Percentiles rank a stretch among this genome's conserved stretches.
Evolutionary conservation across 2,329 filamentous ascomycete genomes (phyloP).

Genomic region (Penicillium janthinellum): DNA sequence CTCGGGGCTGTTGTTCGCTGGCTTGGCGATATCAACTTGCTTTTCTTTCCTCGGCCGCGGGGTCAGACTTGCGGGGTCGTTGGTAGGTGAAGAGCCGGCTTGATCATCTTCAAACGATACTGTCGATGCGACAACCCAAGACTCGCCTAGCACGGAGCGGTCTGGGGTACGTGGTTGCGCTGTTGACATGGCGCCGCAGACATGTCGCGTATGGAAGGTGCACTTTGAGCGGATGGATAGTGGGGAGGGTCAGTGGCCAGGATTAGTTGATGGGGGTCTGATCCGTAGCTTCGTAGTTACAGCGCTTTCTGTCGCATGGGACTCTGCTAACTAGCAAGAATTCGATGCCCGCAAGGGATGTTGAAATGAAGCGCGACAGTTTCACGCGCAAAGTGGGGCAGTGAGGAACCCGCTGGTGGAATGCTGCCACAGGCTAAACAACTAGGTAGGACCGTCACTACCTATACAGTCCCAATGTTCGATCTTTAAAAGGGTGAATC

Average conservation of each 20-base stretch:
- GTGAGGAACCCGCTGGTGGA: neutral
- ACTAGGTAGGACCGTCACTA: neutral
- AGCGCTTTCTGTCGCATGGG: neutral
- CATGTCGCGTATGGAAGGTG: slow-evolving; percentile 22
- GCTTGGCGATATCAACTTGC: slow-evolving; percentile 1
- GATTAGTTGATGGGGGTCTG: neutral
- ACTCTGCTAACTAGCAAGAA: neutral
- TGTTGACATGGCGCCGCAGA: slow-evolving; percentile 20
- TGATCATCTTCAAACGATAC: slow-evolving; percentile 19
- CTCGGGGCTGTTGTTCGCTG: neutral
- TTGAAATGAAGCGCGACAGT: slow-evolving; percentile 4
- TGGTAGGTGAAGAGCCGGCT: neutral
- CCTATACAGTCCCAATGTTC: neutral
- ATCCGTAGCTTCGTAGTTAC: neutral
- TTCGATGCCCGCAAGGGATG: neutral
- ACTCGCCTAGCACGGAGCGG: slow-evolving; percentile 35
- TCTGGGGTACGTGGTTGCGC: slow-evolving; percentile 16
- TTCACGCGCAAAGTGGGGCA: slow-evolving; percentile 25
- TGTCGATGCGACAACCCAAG: slow-evolving; percentile 40
- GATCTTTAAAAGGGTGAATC: neutral
- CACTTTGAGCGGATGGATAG: neutral
- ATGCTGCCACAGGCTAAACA: neutral
- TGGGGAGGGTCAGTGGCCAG: neutral
- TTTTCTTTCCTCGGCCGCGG: slow-evolving; percentile 8
- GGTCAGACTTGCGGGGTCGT: slow-evolving; percentile 13